Evolutionary conservation across 176 grass and related monocot genomes (phyloP).

Genomic region (Miscanthus lutarioriparius): DNA sequence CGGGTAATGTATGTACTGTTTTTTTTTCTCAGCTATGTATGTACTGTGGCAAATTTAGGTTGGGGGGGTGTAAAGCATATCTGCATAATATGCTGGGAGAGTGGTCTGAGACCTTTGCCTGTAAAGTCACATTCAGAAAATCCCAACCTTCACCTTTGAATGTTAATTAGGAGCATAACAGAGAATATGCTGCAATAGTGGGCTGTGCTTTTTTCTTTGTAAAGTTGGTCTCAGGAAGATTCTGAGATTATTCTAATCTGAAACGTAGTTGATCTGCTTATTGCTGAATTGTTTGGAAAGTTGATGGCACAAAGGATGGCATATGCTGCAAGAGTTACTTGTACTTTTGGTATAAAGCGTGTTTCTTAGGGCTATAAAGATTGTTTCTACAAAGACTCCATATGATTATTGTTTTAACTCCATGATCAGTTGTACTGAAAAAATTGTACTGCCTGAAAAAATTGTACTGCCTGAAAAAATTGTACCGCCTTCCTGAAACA

Average conservation of each 20-base stretch:
- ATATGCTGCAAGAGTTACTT: slow-evolving; percentile 28
- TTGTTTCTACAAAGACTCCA: slow-evolving; percentile 17
- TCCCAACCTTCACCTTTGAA: slow-evolving; percentile 26
- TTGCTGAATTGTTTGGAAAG: slow-evolving; percentile 31
- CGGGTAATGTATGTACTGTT: too few relatives aligned
- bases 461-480: neutral
- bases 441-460: neutral
- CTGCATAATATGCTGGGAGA: slow-evolving; percentile 1
- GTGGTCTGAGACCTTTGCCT: slow-evolving; percentile 32
- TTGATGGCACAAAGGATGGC: slow-evolving; percentile 18
- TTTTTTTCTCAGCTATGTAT: neutral
- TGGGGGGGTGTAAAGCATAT: neutral
- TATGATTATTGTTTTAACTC: slow-evolving; percentile 17
- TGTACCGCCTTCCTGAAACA: slow-evolving; percentile 14
- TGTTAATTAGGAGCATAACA: slow-evolving; percentile 22
- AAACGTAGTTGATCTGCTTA: slow-evolving; percentile 7
- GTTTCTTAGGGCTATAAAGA: neutral
- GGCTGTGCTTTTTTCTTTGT: slow-evolving; percentile 19
- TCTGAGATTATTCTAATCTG: slow-evolving; percentile 32
- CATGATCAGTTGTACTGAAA: slow-evolving; percentile 25
- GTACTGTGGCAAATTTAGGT: slow-evolving; percentile 24
- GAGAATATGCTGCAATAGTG: slow-evolving; percentile 51
- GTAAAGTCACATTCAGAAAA: slow-evolving; percentile 35
- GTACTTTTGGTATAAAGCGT: slow-evolving; percentile 4
- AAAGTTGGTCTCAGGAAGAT: slow-evolving; percentile 40